phyloP scores from a whole-genome alignment of 2,329 filamentous ascomycete genomes.

The Graphilbum ipis-grandicollis region DNA sequence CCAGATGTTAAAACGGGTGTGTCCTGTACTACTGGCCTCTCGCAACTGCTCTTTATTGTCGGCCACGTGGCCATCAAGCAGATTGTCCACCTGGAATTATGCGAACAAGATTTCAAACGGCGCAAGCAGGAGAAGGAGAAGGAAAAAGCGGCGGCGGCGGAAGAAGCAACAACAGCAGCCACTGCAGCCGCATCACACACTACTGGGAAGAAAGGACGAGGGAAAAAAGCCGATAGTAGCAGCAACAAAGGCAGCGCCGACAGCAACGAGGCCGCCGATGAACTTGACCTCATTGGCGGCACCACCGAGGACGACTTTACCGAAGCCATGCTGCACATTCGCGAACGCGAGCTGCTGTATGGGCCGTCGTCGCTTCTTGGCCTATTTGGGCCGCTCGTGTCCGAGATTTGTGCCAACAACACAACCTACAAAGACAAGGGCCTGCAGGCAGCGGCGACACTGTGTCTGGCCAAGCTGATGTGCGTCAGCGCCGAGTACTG shows the following conservation, averaged over 20 bases:
- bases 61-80: conserved; percentile 97
- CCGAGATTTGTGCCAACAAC: conserved; percentile 89
- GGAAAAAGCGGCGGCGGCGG: conserved; percentile 25
- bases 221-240: conserved; percentile 20
- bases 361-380: conserved; percentile 71
- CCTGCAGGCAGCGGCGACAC: conserved; percentile 79
- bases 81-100: conserved; percentile 95
- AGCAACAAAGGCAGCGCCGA: conserved; percentile 7
- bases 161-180: conserved; percentile 8
- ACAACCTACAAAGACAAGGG: conserved; percentile 79
- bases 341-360: conserved; percentile 70
- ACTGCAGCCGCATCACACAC: conserved; percentile 2
- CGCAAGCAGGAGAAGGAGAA: conserved; percentile 84
- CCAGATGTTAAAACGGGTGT: no score
- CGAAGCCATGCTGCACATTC: conserved; percentile 69
- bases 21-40: conserved; percentile 41
- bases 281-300: conserved; percentile 89
- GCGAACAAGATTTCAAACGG: conserved; percentile 93
- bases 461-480: conserved; percentile 97
- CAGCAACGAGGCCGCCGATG: conserved; percentile 49
- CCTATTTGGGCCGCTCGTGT: conserved; percentile 78
- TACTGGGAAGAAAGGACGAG: conserved; percentile 14
- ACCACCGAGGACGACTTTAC: conserved; percentile 92
- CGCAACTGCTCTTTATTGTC: conserved; percentile 85
- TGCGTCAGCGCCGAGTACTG: conserved; percentile 95